phyloP scores from a whole-genome alignment of 2,329 filamentous ascomycete genomes.

The Colletotrichum incanum region DNA sequence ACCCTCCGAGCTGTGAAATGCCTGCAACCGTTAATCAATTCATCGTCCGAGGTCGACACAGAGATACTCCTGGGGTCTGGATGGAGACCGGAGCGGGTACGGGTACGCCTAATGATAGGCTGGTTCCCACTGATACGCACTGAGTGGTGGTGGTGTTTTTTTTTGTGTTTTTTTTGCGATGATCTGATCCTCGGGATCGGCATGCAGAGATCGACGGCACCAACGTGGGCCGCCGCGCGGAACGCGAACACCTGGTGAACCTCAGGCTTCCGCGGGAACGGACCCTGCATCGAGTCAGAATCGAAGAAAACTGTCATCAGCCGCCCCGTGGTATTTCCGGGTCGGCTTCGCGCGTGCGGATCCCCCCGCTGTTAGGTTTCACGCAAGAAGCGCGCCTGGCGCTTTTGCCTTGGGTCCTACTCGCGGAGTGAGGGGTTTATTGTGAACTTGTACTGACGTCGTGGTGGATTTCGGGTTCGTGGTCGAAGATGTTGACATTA shows the following conservation, averaged over 20 bases:
- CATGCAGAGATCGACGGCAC: conserved; percentile 38
- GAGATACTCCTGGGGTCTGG: not conserved
- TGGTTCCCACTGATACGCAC: not conserved
- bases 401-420: too few species aligned
- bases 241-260: conserved; percentile 4
- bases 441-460: not conserved
- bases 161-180: not conserved
- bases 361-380: not conserved
- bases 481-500: too few species aligned
- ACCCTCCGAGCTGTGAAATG: not conserved
- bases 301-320: not conserved
- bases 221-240: conserved; percentile 27
- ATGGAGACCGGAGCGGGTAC: conserved; percentile 3
- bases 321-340: not conserved
- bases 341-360: not conserved
- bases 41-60: not conserved
- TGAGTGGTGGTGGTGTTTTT: not conserved
- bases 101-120: not conserved
- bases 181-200: conserved; percentile 28
- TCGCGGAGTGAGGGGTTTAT: not conserved
- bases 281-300: conserved; percentile 12
- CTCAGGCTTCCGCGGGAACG: conserved; percentile 12
- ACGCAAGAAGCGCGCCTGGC: not conserved
- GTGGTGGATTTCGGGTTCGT: not conserved
- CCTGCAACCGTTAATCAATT: not conserved